phyloP scores from a whole-genome alignment of 352 stramenopile species.

The Phytophthora brassicae region DNA sequence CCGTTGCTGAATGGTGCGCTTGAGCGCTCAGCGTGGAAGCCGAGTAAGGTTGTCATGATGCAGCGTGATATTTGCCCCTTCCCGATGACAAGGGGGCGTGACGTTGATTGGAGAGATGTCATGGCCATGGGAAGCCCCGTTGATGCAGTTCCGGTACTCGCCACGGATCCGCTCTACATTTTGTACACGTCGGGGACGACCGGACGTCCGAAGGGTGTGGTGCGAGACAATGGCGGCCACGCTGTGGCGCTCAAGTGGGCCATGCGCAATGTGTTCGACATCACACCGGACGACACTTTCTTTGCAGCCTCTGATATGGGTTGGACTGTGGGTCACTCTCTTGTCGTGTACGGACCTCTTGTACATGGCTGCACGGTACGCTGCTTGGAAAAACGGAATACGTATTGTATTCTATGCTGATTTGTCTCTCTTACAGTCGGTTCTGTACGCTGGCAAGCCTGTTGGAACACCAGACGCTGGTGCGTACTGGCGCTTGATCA shows the following conservation, averaged over 20 bases:
- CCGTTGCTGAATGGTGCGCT: slow-evolving; percentile 73
- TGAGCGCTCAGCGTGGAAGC: slow-evolving; percentile 55
- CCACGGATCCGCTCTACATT: slow-evolving; percentile 76
- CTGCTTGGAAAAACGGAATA: not conserved
- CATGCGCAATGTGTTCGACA: slow-evolving; percentile 81
- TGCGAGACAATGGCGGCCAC: slow-evolving; percentile 76
- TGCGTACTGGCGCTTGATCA: slow-evolving; percentile 87
- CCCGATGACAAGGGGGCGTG: slow-evolving; percentile 38
- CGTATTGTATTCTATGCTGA: not conserved
- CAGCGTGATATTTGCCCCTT: slow-evolving; percentile 62
- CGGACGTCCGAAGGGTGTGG: slow-evolving; percentile 74
- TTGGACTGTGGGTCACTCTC: slow-evolving; percentile 90
- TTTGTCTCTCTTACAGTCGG: slow-evolving; percentile 36
- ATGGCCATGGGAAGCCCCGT: slow-evolving; percentile 38
- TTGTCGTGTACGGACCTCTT: slow-evolving; percentile 89
- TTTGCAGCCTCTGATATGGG: slow-evolving; percentile 88
- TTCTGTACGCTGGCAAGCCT: slow-evolving; percentile 91
- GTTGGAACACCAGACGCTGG: slow-evolving; percentile 84
- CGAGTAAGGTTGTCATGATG: slow-evolving; percentile 70
- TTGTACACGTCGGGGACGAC: slow-evolving; percentile 83
- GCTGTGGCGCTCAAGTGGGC: slow-evolving; percentile 87
- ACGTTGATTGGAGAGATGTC: slow-evolving; percentile 62
- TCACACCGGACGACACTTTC: slow-evolving; percentile 74
- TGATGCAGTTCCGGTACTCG: slow-evolving; percentile 48
- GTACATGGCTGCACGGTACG: slow-evolving; percentile 78